These are phyloP conservation scores for Neurospora intermedia DNA, from an alignment of 495 filamentous ascomycete species.

Conservation along the genomic window DNA sequence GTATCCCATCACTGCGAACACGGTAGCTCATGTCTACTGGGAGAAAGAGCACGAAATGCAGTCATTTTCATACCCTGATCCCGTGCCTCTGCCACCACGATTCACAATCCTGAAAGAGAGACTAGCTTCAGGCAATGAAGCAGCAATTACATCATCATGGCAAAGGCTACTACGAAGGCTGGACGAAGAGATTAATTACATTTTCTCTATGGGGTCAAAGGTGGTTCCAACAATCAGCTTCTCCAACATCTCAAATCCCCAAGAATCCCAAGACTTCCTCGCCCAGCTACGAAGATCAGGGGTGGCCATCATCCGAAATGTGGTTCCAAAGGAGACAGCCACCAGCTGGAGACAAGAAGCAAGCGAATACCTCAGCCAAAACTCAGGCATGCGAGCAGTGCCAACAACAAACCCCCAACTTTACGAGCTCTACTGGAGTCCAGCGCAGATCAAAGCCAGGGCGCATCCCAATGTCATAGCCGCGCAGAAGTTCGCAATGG, in stretches of 20 bases:
- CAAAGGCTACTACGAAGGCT: slow-evolving; percentile 51
- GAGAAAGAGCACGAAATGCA: slow-evolving; percentile 9
- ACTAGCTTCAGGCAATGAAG: slow-evolving; percentile 51
- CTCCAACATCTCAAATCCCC: slow-evolving; percentile 39
- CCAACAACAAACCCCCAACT: slow-evolving; percentile 46
- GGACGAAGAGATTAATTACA: slow-evolving; percentile 38
- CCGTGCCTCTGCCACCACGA: slow-evolving; percentile 51
- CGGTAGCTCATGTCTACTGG: background rate
- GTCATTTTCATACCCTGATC: slow-evolving; percentile 12
- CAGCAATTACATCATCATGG: slow-evolving; percentile 43
- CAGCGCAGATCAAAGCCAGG: slow-evolving; percentile 60
- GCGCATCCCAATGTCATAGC: slow-evolving; percentile 61
- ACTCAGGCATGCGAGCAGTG: slow-evolving; percentile 32
- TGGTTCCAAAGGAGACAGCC: slow-evolving; percentile 45
- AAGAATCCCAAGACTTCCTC: slow-evolving; percentile 30
- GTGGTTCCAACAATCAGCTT: slow-evolving; percentile 56
- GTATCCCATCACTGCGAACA: slow-evolving; percentile 5
- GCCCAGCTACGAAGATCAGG: slow-evolving; percentile 46
- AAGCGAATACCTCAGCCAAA: slow-evolving; percentile 46
- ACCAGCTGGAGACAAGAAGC: slow-evolving; percentile 39
- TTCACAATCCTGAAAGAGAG: slow-evolving; percentile 60
- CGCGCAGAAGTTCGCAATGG: slow-evolving; percentile 66
- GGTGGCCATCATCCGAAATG: slow-evolving; percentile 50
- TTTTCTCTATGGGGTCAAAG: slow-evolving; percentile 25
- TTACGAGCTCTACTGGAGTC: slow-evolving; percentile 78